Evolutionary conservation across 805 yeast species (phyloP), one percentile per base, ranked within the genome.

Genomic region (Wickerhamomyces mucosus): DNA sequence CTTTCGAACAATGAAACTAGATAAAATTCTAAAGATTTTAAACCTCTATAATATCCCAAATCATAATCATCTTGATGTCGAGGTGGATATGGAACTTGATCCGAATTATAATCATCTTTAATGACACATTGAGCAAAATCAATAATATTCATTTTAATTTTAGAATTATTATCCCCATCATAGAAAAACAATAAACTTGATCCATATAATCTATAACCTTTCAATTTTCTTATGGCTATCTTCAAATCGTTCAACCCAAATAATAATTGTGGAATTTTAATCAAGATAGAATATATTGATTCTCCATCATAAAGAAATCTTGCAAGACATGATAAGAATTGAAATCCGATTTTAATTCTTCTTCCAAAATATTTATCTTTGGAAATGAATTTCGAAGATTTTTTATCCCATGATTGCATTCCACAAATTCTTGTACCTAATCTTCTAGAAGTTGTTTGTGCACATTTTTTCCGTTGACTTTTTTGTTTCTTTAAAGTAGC

Each of bases 351-450:
- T 36, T 59, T 65, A 3, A 92, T 67, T 21, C 69, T 58, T 41
- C 99, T 70, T 3, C 99, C 99, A 56, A 78, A 89, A 55, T 92
- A 92, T 60, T 92, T 92, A 58, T 92, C 97, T 36, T 78, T 69
- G 42, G 78, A 75, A 37, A 81, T 67, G 38, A 72, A 82, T 27
- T 59, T 58, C 4, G 59, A 49, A 1, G 51, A 42, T 5, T 39
- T 40, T 7, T 58, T 45, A 46, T 80, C 74, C 78, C 86, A 80
- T 21, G 81, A 80, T 51, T 92, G 95, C 74, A 92, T 71, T 3
- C 99, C 99, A 59, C 99, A 92, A 11, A 92, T 73, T 33, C 99
- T 65, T 2, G 86, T 95, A 7, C 99, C 99, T 21, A 92, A 64
- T 36, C 63, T 59, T 27, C 85, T 62, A 2, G 92, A 78, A 0